These are phyloP conservation scores for Penicillium sp. DNA, from an alignment of 2,329 filamentous ascomycete genomes.

Conservation along the genomic window DNA sequence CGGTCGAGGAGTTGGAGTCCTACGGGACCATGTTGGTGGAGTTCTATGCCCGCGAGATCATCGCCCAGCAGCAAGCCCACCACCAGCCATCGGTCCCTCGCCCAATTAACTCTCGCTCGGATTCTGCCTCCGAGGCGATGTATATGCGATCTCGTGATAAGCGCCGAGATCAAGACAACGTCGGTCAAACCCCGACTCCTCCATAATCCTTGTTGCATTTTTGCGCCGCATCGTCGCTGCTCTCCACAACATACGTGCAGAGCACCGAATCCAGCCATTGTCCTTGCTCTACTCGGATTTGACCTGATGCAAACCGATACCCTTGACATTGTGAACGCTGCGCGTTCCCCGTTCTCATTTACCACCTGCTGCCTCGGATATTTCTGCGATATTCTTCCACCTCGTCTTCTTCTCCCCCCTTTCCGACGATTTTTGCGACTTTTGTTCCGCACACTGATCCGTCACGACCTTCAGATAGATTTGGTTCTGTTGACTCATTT, in stretches of 20 bases:
- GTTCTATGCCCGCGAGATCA: conserved; percentile 89
- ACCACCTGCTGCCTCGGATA: not conserved
- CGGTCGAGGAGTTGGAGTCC: conserved; percentile 90
- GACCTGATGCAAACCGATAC: not conserved
- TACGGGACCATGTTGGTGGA: conserved; percentile 98
- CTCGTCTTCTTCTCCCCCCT: conserved; percentile 2
- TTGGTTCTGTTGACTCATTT: conserved; percentile 12
- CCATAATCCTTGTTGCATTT: conserved; percentile 11
- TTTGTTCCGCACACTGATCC: conserved; percentile 16
- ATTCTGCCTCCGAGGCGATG: conserved; percentile 25
- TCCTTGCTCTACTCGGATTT: not conserved
- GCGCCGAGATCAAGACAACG: conserved; percentile 17
- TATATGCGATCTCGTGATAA: conserved; percentile 30
- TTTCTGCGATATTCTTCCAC: not conserved
- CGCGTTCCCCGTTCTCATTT: conserved; percentile 5
- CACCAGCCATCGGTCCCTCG: conserved; percentile 20
- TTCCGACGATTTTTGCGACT: conserved; percentile 4
- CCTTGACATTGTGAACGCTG: conserved; percentile 7
- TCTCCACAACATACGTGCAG: not conserved
- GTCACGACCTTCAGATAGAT: conserved; percentile 21
- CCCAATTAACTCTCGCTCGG: conserved; percentile 11
- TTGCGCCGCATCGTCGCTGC: not conserved
- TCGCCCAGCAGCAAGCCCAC: conserved; percentile 52
- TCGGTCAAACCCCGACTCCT: conserved; percentile 32
- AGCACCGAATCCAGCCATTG: not conserved